Base-by-base conservation (phyloP, 2,329 filamentous ascomycete genomes). In the Lecanicillium sp. region DNA sequence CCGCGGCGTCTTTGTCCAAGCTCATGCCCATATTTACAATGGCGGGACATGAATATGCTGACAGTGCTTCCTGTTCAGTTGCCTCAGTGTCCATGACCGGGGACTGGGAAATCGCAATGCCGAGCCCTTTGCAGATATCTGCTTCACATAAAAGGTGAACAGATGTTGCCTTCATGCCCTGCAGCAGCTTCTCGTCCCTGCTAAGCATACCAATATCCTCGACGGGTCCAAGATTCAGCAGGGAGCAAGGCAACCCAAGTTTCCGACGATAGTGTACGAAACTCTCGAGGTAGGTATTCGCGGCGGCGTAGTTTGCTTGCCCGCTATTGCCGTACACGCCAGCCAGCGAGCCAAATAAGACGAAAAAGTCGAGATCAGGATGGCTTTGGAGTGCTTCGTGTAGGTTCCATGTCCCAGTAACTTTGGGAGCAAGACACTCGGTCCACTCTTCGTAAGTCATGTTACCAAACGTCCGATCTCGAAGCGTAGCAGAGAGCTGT, bases 251-350 rank as follows among this genome's bases (percentile, higher is more conserved):
- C 9, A 34, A 17, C 6, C 32, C 32, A 12, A 7, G 4, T 8
- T 13, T 9, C 4, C 18, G 17, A 14, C 32, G 32, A 13, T 22
- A 34, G 11, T 20, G 32, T 13, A 22, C 32, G 13, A 34, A 34
- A 14, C 17, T 22, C 10, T 34, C 32, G 5, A 34, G 17, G 32
- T 20, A 34, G 8, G 32, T 34, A 14, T 17, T 34, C 15, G 50
- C 62, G 2, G 60, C 57, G 5, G 57, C 50, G 44, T 71, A 72
- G 46, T 65, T 68, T 35, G 56, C 54, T 42, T 69, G 66, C 0
- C 52, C 57, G 2, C 50, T 44, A 15, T 57, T 53, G 7, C 60
- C 64, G 4, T 61, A 43, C 12, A 60, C 46, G 12, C 55, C 57
- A 0, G 53, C 52, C 6, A 62, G 45, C 2, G 65, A 69, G 8